These are phyloP conservation scores for Yueomyces sp. DNA, from an alignment of 805 yeast species.

Conservation along the genomic window DNA sequence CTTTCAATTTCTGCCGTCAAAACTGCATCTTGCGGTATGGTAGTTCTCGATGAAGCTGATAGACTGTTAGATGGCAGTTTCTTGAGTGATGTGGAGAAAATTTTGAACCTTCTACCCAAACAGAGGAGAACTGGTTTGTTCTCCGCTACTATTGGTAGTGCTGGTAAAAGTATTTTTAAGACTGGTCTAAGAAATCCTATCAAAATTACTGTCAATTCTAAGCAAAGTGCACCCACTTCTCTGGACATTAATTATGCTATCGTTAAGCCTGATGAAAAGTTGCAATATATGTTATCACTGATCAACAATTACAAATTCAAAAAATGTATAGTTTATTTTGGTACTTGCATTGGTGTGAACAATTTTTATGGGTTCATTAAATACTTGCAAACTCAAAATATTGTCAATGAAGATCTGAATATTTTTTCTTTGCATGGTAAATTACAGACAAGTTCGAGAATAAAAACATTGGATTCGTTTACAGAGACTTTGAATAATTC, in stretches of 20 bases:
- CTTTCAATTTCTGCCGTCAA: conserved; percentile 43
- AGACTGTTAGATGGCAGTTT: conserved; percentile 70
- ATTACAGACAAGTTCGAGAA: conserved; percentile 63
- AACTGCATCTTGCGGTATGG: conserved; percentile 51
- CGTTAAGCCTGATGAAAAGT: conserved; percentile 45
- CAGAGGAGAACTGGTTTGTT: conserved; percentile 90
- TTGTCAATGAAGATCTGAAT: conserved; percentile 21
- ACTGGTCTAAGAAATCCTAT: conserved; percentile 93
- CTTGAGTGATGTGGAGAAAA: conserved; percentile 50
- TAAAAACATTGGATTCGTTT: conserved; percentile 57
- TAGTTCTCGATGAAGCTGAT: conserved; percentile 89
- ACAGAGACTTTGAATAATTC: conserved; percentile 35
- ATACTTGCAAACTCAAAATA: conserved; percentile 23
- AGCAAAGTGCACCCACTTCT: conserved; percentile 42
- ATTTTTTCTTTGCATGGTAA: conserved; percentile 85
- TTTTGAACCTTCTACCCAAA: conserved; percentile 62
- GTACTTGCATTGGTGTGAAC: conserved; percentile 78
- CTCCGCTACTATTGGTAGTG: conserved; percentile 83
- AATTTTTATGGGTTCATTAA: conserved; percentile 52
- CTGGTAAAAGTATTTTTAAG: conserved; percentile 64
- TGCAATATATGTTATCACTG: conserved; percentile 43
- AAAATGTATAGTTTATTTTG: conserved; percentile 82
- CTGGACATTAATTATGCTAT: conserved; percentile 49
- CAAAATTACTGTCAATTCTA: conserved; percentile 61
- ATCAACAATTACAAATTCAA: conserved; percentile 43